phyloP scores from a whole-genome alignment of 2,329 filamentous ascomycete species.

The Trichophyton schoenleinii region DNA sequence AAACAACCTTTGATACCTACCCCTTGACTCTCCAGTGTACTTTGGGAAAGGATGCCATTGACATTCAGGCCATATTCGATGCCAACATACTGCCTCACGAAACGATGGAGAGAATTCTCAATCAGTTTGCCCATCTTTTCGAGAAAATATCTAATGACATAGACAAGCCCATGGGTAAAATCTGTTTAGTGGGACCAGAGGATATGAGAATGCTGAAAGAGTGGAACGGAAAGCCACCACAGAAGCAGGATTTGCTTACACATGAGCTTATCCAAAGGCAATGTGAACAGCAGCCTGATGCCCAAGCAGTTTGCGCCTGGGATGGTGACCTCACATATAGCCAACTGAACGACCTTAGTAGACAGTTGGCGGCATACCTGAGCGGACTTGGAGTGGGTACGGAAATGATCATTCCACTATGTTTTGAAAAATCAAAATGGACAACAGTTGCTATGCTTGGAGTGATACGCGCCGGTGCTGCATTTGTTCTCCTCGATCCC shows the following conservation, averaged over 20 bases:
- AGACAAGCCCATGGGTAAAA: neutral
- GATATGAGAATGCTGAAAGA: neutral
- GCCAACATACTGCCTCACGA: neutral
- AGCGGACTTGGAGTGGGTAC: conserved; percentile 5
- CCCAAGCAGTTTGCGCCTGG: conserved; percentile 15
- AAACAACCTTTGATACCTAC: neutral
- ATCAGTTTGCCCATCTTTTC: neutral
- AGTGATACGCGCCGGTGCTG: conserved; percentile 13
- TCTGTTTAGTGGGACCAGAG: neutral
- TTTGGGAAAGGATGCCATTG: neutral
- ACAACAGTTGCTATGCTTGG: conserved; percentile 11
- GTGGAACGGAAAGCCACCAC: neutral
- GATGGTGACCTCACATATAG: conserved; percentile 14
- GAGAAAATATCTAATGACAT: neutral
- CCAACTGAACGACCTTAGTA: conserved; percentile 14
- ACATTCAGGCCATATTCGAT: neutral
- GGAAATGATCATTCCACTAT: conserved; percentile 10
- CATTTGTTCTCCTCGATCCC: conserved; percentile 12
- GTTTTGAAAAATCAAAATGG: conserved; percentile 14
- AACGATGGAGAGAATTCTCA: neutral
- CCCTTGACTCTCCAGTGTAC: conserved; percentile 1
- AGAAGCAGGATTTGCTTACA: conserved; percentile 5
- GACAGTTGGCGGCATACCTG: conserved; percentile 7
- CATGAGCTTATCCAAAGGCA: conserved; percentile 14
- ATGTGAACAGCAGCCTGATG: conserved; percentile 8